These are phyloP conservation scores for Calonectria naviculata DNA, from an alignment of 2,329 filamentous ascomycete genomes.

Conservation along the genomic window DNA sequence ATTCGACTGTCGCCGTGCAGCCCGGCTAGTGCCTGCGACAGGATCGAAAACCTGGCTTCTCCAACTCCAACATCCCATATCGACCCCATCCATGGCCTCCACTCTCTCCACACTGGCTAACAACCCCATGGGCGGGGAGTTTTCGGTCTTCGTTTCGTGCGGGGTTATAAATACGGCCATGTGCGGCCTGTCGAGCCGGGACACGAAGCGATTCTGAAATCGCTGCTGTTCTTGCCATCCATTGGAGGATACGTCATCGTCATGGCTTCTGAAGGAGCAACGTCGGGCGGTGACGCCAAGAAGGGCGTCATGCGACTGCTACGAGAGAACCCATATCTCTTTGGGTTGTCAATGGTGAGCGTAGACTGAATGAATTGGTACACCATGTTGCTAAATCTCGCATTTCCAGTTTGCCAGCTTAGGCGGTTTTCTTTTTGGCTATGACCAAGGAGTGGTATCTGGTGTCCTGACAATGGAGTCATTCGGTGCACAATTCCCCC, in stretches of 20 bases:
- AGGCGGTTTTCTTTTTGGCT: constrained; percentile 58
- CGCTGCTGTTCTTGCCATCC: background rate
- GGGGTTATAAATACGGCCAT: background rate
- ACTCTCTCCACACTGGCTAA: background rate
- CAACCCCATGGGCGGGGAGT: background rate
- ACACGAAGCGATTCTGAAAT: too few species aligned
- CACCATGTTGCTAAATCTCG: background rate
- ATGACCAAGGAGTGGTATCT: constrained; percentile 61
- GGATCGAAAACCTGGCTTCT: background rate
- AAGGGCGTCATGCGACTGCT: constrained; percentile 42
- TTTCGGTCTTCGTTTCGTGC: background rate
- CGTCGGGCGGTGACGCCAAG: background rate
- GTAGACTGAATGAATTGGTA: constrained; percentile 4
- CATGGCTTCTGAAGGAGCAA: constrained; percentile 1
- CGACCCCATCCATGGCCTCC: background rate
- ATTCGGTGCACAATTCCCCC: constrained; percentile 46
- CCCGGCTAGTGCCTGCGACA: background rate
- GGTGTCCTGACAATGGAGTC: constrained; percentile 59
- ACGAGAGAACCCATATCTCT: constrained; percentile 55
- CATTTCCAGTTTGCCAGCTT: constrained; percentile 45
- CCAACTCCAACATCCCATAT: background rate
- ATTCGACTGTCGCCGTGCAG: background rate
- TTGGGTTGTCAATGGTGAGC: constrained; percentile 54
- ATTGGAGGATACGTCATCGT: background rate
- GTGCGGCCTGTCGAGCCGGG: background rate